phyloP scores from a whole-genome alignment of 257 asterid genomes.

The Nyctanthes arbortristis region DNA sequence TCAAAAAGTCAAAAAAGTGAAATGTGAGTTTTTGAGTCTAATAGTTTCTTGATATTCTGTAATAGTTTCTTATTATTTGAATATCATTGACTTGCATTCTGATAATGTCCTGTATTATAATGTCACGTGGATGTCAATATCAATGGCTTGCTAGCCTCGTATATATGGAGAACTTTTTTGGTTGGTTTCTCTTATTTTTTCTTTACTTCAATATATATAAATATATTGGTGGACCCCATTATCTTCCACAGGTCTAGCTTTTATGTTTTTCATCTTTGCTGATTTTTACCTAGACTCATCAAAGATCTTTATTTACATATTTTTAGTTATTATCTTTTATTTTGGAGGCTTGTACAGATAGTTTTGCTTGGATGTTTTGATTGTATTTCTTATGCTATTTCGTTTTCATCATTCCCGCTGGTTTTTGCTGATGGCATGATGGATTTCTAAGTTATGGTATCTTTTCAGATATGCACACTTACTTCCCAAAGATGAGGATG shows the following conservation, averaged over 20 bases:
- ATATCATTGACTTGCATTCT: no score
- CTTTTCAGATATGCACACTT: constrained; percentile 85
- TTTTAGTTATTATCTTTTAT: no score
- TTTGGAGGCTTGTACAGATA: constrained; percentile 12
- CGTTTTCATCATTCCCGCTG: not conserved
- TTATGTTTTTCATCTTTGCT: not conserved
- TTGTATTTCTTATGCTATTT: constrained; percentile 8
- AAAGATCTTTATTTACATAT: no score
- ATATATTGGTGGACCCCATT: not conserved
- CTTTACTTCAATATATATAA: constrained; percentile 1
- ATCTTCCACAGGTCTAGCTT: not conserved
- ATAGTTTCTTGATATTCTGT: no score
- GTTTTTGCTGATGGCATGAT: constrained; percentile 5
- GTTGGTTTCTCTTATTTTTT: constrained; percentile 5
- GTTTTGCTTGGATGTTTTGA: constrained; percentile 11
- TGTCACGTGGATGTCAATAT: no score
- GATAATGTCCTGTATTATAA: no score
- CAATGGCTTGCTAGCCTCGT: not conserved
- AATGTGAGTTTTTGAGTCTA: no score
- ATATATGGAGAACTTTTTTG: not conserved
- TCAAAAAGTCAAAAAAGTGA: not conserved
- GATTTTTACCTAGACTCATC: not conserved
- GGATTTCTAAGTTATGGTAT: constrained; percentile 22
- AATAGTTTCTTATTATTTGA: no score
- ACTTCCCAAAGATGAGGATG: constrained; percentile 95